Percentiles rank a stretch among this genome's conserved stretches.
These are phyloP conservation scores for Penicillium herquei DNA, from an alignment of 495 filamentous ascomycete species.

Conservation along the genomic window DNA sequence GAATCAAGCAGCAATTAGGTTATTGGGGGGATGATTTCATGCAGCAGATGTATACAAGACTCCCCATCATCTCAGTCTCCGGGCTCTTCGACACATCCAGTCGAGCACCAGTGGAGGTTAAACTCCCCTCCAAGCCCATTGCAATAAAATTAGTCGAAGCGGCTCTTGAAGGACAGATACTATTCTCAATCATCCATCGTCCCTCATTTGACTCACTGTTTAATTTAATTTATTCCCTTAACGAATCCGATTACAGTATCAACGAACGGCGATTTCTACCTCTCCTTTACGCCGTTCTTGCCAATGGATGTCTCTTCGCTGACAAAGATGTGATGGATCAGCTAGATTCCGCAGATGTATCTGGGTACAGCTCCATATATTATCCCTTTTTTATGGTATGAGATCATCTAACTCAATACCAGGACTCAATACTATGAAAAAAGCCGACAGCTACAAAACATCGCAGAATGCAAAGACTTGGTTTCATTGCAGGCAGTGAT, in stretches of 20 bases:
- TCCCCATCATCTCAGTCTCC: not conserved
- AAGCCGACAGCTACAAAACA: not conserved
- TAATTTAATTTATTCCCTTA: not conserved
- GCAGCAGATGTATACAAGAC: not conserved
- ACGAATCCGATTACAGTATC: not conserved
- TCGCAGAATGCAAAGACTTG: conserved; percentile 1
- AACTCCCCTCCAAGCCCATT: not conserved
- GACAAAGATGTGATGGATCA: not conserved
- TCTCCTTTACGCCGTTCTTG: not conserved
- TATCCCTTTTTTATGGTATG: not conserved
- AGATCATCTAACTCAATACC: not conserved
- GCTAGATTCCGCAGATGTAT: not conserved
- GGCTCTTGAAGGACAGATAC: not conserved
- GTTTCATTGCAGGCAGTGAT: not conserved
- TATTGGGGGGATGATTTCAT: not conserved
- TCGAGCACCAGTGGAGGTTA: not conserved
- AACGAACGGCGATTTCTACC: not conserved
- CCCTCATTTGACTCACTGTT: not conserved
- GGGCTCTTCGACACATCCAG: not conserved
- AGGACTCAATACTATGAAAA: not conserved
- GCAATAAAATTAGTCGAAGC: not conserved
- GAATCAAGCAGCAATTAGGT: not conserved
- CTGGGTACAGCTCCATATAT: not conserved
- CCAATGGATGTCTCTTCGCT: not conserved
- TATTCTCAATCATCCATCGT: not conserved